Conservation (phyloP, 306 rosid species). For the Cicer bijugum region DNA sequence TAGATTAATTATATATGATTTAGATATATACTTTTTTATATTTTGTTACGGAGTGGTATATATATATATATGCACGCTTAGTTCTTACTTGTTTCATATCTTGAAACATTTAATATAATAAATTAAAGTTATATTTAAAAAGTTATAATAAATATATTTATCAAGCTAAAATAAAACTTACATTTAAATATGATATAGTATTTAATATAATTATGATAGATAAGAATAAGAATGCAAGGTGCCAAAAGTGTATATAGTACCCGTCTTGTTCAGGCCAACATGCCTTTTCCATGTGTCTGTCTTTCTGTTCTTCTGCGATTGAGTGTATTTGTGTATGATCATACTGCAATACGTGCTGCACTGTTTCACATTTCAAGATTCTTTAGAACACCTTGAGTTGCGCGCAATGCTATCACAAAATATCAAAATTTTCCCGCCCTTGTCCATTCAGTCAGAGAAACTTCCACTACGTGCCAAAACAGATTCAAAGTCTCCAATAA, state of each 20-base stretch:
- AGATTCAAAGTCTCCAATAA: background rate
- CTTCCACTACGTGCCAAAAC: constrained; percentile 13
- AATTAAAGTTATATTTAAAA: too few species aligned
- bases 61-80: too few species aligned
- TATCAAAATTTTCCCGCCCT: constrained; percentile 27
- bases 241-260: constrained; percentile 40
- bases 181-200: too few species aligned
- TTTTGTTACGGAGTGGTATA: too few species aligned
- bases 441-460: background rate
- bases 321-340: constrained; percentile 7
- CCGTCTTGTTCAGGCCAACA: constrained; percentile 1
- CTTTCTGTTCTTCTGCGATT: constrained; percentile 26
- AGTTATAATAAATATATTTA: too few species aligned
- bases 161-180: too few species aligned
- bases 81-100: too few species aligned
- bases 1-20: too few species aligned
- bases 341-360: background rate
- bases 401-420: background rate
- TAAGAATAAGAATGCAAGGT: background rate
- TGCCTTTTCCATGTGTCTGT: constrained; percentile 33
- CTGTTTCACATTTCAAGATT: constrained; percentile 46
- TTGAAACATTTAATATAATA: too few species aligned
- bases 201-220: too few species aligned
- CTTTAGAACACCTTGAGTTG: background rate
- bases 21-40: too few species aligned